phyloP scores from a whole-genome alignment of 345 rosid species.

The Pistacia atlantica region DNA sequence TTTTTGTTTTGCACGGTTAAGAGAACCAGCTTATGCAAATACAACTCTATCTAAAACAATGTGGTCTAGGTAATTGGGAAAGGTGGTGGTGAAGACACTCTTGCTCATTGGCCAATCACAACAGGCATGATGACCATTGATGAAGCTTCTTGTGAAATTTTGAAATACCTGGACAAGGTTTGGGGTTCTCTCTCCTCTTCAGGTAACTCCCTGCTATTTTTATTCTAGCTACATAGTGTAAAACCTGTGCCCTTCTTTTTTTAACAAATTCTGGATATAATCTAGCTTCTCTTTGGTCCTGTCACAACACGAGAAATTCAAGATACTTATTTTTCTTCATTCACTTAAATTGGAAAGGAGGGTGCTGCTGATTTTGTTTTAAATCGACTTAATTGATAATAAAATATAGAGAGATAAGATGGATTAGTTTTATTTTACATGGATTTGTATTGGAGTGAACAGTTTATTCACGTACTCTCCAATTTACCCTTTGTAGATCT shows the following conservation, averaged over 20 bases:
- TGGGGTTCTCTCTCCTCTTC: slow-evolving; percentile 84
- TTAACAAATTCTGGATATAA: no score
- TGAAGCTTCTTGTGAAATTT: slow-evolving; percentile 75
- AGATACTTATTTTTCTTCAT: neutral
- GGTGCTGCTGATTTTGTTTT: neutral
- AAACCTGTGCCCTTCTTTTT: neutral
- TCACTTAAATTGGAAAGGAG: neutral
- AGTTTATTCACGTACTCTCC: no score
- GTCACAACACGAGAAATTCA: neutral
- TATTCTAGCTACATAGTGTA: slow-evolving; percentile 1
- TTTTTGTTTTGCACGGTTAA: slow-evolving; percentile 12
- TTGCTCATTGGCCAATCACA: slow-evolving; percentile 92
- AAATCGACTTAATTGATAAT: neutral
- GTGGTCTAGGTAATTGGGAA: slow-evolving; percentile 65
- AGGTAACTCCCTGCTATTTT: slow-evolving; percentile 45
- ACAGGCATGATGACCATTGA: slow-evolving; percentile 71
- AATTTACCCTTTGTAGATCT: no score
- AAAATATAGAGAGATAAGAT: neutral
- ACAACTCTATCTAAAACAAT: slow-evolving; percentile 23
- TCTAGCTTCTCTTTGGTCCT: neutral
- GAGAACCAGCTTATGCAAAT: slow-evolving; percentile 5
- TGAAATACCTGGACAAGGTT: slow-evolving; percentile 75
- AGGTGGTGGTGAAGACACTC: slow-evolving; percentile 93
- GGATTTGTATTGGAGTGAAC: neutral
- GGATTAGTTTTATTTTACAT: neutral